These are phyloP conservation scores for Parachlorella kessleri DNA, from an alignment of 139 green algal genomes.

Conservation along the genomic window DNA sequence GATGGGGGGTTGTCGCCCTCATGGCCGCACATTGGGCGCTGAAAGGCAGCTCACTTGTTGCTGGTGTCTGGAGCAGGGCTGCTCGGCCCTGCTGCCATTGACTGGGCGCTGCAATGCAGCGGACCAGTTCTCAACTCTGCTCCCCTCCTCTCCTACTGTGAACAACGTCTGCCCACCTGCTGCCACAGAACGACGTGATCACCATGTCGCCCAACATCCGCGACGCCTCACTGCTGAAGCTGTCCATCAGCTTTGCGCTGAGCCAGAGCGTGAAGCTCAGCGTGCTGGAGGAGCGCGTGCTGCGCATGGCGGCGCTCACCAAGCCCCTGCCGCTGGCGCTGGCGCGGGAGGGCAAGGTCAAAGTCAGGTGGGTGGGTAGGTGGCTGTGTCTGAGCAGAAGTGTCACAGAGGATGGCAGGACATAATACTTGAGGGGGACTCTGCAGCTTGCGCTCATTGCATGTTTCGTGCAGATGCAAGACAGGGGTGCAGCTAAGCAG, in stretches of 20 bases:
- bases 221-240: slow-evolving; percentile 50
- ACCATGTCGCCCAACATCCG: slow-evolving; percentile 45
- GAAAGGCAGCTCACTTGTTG: background rate
- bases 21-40: no score
- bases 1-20: no score
- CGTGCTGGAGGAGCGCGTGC: slow-evolving; percentile 74
- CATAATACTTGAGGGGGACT: no score
- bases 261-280: slow-evolving; percentile 71
- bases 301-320: slow-evolving; percentile 67
- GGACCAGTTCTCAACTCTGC: background rate
- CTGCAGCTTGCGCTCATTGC: no score
- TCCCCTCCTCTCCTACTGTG: no score
- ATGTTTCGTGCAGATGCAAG: no score
- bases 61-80: background rate
- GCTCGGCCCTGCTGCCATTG: background rate
- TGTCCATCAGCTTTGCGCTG: slow-evolving; percentile 54
- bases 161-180: no score
- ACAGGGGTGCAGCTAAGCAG: no score
- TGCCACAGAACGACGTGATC: slow-evolving; percentile 79
- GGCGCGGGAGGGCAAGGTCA: slow-evolving; percentile 38
- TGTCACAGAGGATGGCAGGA: no score
- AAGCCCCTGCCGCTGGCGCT: slow-evolving; percentile 47
- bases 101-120: background rate
- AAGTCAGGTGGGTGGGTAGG: background rate
- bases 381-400: no score